phyloP scores from a whole-genome alignment of 805 yeast genomes.

The Barnettozyma botsteinii region DNA sequence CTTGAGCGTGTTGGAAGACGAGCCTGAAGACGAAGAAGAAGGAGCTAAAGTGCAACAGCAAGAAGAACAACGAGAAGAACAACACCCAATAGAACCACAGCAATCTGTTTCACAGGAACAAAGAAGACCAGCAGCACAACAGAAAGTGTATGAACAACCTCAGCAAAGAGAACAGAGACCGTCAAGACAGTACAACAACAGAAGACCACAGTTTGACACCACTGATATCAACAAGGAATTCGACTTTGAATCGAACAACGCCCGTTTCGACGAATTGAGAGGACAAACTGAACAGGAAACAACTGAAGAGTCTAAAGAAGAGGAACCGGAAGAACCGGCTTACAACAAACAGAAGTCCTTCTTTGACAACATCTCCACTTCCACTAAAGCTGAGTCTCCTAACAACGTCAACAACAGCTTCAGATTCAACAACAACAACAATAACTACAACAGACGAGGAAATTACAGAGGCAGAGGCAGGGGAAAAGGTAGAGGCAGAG shows the following conservation, averaged over 20 bases:
- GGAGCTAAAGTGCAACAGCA: conserved; percentile 3
- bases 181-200: conserved; percentile 7
- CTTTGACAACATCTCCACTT: conserved; percentile 79
- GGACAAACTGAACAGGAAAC: conserved; percentile 30
- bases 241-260: conserved; percentile 71
- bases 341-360: conserved; percentile 84
- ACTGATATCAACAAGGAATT: conserved; percentile 48
- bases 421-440: conserved; percentile 15
- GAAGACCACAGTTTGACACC: conserved; percentile 6
- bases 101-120: too few relatives aligned
- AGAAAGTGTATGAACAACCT: conserved; percentile 4
- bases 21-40: conserved; percentile 8
- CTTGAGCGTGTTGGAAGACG: conserved; percentile 69
- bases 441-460: conserved; percentile 11
- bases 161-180: conserved; percentile 1
- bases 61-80: conserved; percentile 6
- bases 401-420: conserved; percentile 26
- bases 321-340: conserved; percentile 18
- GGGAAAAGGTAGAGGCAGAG: conserved; percentile 9
- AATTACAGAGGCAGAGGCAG: conserved; percentile 15
- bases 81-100: conserved; percentile 2
- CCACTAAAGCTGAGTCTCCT: conserved; percentile 33
- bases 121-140: background rate
- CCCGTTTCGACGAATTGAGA: conserved; percentile 53
- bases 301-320: conserved; percentile 9